These are phyloP conservation scores for Acacia confusa DNA, from an alignment of 306 rosid species.

Conservation along the genomic window DNA sequence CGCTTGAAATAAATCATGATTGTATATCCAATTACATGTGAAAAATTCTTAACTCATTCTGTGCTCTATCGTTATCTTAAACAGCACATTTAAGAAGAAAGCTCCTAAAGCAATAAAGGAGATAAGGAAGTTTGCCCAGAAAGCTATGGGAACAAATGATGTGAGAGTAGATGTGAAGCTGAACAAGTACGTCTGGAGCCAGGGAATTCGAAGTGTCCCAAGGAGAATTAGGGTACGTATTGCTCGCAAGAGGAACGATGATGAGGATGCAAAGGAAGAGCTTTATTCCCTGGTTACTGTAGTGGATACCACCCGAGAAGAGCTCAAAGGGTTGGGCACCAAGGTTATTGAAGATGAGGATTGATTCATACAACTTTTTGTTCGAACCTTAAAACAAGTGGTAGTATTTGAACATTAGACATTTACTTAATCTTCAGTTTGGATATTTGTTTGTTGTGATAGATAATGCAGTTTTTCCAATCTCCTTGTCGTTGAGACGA, in stretches of 20 bases:
- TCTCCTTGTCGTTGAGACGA: constrained; percentile 6
- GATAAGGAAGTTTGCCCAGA: constrained; percentile 89
- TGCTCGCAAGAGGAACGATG: constrained; percentile 97
- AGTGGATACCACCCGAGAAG: constrained; percentile 81
- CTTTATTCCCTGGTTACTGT: constrained; percentile 88
- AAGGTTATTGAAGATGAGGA: constrained; percentile 91
- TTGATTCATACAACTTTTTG: constrained; percentile 38
- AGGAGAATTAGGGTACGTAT: constrained; percentile 90
- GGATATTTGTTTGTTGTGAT: not conserved
- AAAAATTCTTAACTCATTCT: not conserved
- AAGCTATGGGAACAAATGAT: constrained; percentile 89
- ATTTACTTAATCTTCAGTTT: constrained; percentile 10
- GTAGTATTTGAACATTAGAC: constrained; percentile 23
- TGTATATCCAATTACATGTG: not conserved
- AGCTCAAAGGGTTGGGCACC: constrained; percentile 80
- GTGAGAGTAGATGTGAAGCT: constrained; percentile 94
- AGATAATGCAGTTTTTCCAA: constrained; percentile 1
- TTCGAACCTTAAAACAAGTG: constrained; percentile 18
- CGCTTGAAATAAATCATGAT: not conserved
- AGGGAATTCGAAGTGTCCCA: constrained; percentile 94
- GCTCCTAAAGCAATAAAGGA: constrained; percentile 97
- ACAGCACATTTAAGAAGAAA: constrained; percentile 94
- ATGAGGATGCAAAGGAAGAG: constrained; percentile 98
- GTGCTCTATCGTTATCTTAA: constrained; percentile 13
- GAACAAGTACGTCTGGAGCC: constrained; percentile 91